Evolutionary conservation across 2,329 filamentous ascomycete genomes (phyloP), one percentile per base, ranked within the genome.

Genomic region (Penicillium decumbens): DNA sequence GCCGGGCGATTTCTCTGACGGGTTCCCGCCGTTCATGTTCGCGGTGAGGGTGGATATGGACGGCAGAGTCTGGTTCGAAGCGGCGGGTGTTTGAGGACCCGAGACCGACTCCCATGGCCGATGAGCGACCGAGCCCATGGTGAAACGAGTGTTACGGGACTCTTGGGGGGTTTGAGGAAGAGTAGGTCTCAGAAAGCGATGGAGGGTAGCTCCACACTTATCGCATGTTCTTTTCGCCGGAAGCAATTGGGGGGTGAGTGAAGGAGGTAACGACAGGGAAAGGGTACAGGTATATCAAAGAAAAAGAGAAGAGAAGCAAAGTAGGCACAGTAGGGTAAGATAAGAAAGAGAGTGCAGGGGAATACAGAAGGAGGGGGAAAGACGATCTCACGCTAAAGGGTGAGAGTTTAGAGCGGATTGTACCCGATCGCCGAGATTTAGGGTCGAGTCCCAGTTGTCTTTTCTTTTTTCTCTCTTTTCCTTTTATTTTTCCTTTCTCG

Each of bases 1-100:
- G 18, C 67, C 69, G 8, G 70, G 71, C 0, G 69, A 72, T 53
- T 75, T 74, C 50, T 76, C 73, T 1, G 69, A 59, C 2, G 67
- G 53, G 32, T 61, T 57, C 35, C 62, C 45, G 9, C 52, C 50
- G 38, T 64, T 67, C 63, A 76, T 72, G 45, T 64, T 71, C n/a
- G 71, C 71, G 3, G 74, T 76, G 35, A 76, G 60, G 7, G 74
- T 75, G 30, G 73, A 72, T 50, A 76, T 76, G 4, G 74, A 75
- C 7, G 74, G 74, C 1, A 76, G 65, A 6, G 72, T 74, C 53
- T 74, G 72, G 7, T 67, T 65, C 13, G 70, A 65, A 15, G 63
- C 58, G 28, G 67, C 59, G 27, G 61, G 59, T 5, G 63, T 66
- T 29, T 71, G 70, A 32, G 70, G 66, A 43, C 63, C 66, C 27